Evolutionary conservation across 1,139 yeast species (phyloP).

Genomic region (Debaryomyces udenii): DNA sequence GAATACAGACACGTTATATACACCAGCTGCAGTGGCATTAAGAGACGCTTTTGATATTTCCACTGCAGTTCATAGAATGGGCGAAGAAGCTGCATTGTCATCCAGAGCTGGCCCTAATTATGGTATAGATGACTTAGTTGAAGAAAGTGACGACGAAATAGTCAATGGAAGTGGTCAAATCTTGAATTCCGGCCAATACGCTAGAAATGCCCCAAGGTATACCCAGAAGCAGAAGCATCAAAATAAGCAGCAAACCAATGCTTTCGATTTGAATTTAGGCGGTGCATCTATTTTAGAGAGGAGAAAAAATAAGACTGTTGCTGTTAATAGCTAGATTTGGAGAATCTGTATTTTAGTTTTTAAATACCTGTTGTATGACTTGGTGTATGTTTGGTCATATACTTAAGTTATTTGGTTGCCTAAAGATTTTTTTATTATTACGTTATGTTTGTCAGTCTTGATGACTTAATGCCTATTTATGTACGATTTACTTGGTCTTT

Average conservation of each 20-base stretch:
- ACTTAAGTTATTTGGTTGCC: background rate
- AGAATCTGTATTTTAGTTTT: no score
- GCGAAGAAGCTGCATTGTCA: constrained; percentile 72
- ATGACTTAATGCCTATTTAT: background rate
- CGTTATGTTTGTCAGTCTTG: background rate
- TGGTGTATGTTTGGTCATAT: no score
- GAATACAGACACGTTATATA: constrained; percentile 43
- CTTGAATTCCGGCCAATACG: constrained; percentile 13
- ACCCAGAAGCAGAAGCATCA: constrained; percentile 19
- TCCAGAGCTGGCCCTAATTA: constrained; percentile 30
- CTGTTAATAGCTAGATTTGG: constrained; percentile 10
- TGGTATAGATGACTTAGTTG: constrained; percentile 36
- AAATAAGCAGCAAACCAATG: constrained; percentile 16
- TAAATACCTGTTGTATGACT: no score
- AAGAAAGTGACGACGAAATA: constrained; percentile 42
- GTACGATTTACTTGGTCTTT: background rate
- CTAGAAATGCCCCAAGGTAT: constrained; percentile 27
- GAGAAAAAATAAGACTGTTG: constrained; percentile 50
- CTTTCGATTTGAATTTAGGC: constrained; percentile 70
- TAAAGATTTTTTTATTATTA: background rate
- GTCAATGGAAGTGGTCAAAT: constrained; percentile 20
- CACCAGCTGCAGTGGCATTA: constrained; percentile 93
- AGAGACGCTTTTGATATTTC: constrained; percentile 95
- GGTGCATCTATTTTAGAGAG: constrained; percentile 84
- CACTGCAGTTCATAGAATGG: constrained; percentile 91